Base-by-base conservation (phyloP, 257 asterid species). In the Scutellaria minor region DNA sequence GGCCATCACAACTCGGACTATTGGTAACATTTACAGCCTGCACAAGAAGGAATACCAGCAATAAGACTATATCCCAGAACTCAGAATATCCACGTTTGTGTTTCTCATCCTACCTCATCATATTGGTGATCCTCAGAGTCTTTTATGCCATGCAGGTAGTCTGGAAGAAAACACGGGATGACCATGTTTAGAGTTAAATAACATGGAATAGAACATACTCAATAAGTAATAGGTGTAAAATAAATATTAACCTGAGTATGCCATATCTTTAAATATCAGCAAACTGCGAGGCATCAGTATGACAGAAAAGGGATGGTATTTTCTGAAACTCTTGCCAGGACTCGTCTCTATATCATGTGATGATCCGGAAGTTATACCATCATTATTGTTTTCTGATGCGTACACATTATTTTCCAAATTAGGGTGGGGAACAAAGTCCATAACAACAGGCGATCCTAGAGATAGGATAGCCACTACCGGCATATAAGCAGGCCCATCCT, bases 401-500 rank as follows among this genome's bases (percentile, higher is more conserved):
- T 72, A 76, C 55, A 66, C 31, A 7, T 64, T 48, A 20, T 52
- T 74, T 61, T 65, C 82, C 54, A 87, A 81, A 74, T 87, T 81
- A 64, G 83, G 81, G 81, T 91, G 99, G 44, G 95, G 95, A 64
- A 75, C 76, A 81, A 94, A 94, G 82, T 94, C 90, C 97, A 94
- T 87, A 67, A 91, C 90, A 66, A 83, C 90, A 54, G 98, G 86
- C 20, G 97, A 85, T 72, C 97, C 96, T 48, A 94, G 94, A 64
- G 99, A 94, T 45, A 94, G 81, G 77, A 94, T 91, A 66, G 99
- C 97, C 77, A 94, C 99, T 42, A 91, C 93, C 3, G 99, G 98
- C 66, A 62, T 79, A 83, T 94, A 94, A 39, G 98, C 96, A 62
- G 96, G 92, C 54, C 99, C 98, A 70, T 94, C 99, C 80, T 94